Percentiles rank a stretch among this genome's conserved stretches.
phyloP scores from a whole-genome alignment of 768 basidiomycete species.

The Tylopilus sp. region DNA sequence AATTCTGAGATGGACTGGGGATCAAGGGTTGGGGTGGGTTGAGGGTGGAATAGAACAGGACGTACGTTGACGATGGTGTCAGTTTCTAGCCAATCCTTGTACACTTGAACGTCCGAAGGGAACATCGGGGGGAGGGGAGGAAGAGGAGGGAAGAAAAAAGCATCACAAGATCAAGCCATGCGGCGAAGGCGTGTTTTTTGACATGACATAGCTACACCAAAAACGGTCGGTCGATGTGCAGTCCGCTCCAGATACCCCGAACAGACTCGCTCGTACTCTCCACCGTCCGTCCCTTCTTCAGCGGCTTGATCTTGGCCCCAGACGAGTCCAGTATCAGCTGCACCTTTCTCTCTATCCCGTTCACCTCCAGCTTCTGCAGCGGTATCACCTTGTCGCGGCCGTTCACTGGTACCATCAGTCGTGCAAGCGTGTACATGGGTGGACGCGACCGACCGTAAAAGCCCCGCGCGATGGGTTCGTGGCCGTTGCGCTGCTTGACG shows the following conservation, averaged over 20 bases:
- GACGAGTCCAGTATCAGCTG: conserved; percentile 83
- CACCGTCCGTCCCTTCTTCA: conserved; percentile 64
- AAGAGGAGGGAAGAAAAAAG: background rate
- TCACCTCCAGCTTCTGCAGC: conserved; percentile 70
- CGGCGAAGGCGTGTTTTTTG: conserved; percentile 33
- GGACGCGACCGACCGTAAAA: conserved; percentile 59
- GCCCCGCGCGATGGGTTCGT: conserved; percentile 78
- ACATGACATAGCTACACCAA: conserved; percentile 32
- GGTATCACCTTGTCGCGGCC: conserved; percentile 86
- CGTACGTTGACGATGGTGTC: conserved; percentile 28
- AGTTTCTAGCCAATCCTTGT: conserved; percentile 15
- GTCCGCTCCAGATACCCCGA: conserved; percentile 87
- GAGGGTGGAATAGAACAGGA: background rate
- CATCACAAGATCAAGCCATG: conserved; percentile 10
- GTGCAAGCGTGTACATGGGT: background rate
- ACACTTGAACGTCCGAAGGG: conserved; percentile 7
- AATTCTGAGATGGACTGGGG: background rate
- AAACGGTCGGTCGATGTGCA: conserved; percentile 75
- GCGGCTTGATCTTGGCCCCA: conserved; percentile 77
- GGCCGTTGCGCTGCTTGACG: conserved; percentile 68
- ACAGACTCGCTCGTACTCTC: conserved; percentile 77
- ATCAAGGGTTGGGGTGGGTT: background rate
- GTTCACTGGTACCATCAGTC: conserved; percentile 55
- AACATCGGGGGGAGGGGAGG: conserved; percentile 5
- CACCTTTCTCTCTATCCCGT: conserved; percentile 72